phyloP scores from a whole-genome alignment of 2,329 filamentous ascomycete genomes.

The Chlorencoelia australis region DNA sequence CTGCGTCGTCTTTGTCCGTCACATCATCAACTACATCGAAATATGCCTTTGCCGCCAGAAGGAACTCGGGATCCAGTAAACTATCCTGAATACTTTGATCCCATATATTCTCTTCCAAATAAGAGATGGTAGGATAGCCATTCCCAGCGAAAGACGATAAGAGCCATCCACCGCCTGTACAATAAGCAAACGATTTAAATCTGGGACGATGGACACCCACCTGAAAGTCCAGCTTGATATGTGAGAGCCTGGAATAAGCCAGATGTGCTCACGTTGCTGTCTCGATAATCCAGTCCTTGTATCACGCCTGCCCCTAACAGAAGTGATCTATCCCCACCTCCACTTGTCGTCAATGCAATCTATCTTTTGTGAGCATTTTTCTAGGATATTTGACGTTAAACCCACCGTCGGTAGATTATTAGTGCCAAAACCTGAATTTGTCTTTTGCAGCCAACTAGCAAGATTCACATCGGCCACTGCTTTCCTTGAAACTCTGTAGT shows the following conservation, averaged over 20 bases:
- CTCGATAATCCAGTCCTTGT: slow-evolving; percentile 30
- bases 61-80: slow-evolving; percentile 28
- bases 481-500: slow-evolving; percentile 31
- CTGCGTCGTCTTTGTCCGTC: slow-evolving; percentile 22
- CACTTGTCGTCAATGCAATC: slow-evolving; percentile 31
- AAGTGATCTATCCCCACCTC: slow-evolving; percentile 24
- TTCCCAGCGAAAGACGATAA: slow-evolving; percentile 36
- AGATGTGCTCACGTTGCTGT: slow-evolving; percentile 30
- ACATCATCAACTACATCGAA: slow-evolving; percentile 15
- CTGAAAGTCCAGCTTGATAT: slow-evolving; percentile 37
- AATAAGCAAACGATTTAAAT: no score
- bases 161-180: slow-evolving; percentile 39
- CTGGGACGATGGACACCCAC: no score
- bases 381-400: no score
- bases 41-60: slow-evolving; percentile 24
- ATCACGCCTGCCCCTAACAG: slow-evolving; percentile 24
- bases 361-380: no score
- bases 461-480: slow-evolving; percentile 30
- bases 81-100: no score
- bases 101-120: slow-evolving; percentile 32
- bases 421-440: slow-evolving; percentile 27
- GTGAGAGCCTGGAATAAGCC: slow-evolving; percentile 36
- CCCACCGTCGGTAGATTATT: slow-evolving; percentile 28
- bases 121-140: slow-evolving; percentile 35
- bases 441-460: slow-evolving; percentile 21